A percentile compares a stretch with the other conserved stretches of the same genome.
Conservation (phyloP, 2,329 filamentous ascomycete genomes). For the Fusarium metavorans region DNA sequence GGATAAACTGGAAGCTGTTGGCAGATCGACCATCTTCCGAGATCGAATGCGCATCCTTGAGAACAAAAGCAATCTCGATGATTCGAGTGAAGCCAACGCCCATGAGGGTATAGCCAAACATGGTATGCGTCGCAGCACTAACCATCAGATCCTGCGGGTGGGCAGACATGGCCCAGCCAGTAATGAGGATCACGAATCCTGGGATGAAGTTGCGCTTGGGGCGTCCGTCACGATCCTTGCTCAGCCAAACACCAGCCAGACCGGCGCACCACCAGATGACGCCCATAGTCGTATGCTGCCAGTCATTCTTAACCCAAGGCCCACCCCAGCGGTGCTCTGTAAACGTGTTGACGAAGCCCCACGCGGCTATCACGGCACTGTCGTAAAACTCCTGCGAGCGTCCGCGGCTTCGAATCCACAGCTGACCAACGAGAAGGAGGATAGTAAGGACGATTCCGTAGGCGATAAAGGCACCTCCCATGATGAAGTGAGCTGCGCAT, state of each 20-base stretch:
- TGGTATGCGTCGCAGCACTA: constrained; percentile 86
- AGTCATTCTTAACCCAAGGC: constrained; percentile 90
- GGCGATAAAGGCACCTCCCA: constrained; percentile 95
- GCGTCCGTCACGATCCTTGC: constrained; percentile 81
- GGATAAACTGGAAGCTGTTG: constrained; percentile 70
- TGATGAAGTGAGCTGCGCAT: constrained; percentile 97
- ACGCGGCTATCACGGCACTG: constrained; percentile 87
- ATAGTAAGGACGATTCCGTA: constrained; percentile 92
- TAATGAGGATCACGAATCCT: constrained; percentile 89
- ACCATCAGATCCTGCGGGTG: constrained; percentile 88
- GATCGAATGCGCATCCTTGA: constrained; percentile 76
- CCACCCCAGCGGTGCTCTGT: constrained; percentile 96
- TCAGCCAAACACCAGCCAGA: constrained; percentile 91
- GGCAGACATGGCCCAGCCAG: constrained; percentile 94
- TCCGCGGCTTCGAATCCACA: constrained; percentile 84
- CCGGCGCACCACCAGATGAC: constrained; percentile 98
- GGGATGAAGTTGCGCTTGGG: constrained; percentile 95
- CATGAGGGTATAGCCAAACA: constrained; percentile 98
- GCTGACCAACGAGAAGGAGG: constrained; percentile 86
- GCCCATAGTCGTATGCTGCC: constrained; percentile 99
- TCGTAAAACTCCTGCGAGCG: constrained; percentile 98
- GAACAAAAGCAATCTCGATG: constrained; percentile 90
- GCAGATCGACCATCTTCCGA: constrained; percentile 76
- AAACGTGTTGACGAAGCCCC: constrained; percentile 98
- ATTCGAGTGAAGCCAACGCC: constrained; percentile 85